Evolutionary conservation across 305 asterid species (phyloP).

Genomic region (Fraxinus ornus): DNA sequence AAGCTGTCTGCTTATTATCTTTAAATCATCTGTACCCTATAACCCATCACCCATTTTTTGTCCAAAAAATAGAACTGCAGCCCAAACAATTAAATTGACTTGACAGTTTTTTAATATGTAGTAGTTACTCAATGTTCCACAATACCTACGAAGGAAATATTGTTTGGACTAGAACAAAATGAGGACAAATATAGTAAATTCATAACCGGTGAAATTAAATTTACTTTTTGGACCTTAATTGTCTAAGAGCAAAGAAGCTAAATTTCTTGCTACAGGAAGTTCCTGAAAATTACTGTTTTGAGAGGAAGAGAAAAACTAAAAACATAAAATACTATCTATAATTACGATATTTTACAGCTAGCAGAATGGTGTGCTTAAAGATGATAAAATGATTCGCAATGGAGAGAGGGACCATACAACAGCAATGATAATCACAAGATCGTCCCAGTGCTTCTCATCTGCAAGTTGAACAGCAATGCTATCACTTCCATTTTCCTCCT

Average conservation of each 20-base stretch:
- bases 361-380: neutral
- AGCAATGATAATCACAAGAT: no score
- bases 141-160: neutral
- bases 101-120: neutral
- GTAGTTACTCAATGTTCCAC: neutral
- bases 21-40: neutral
- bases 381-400: neutral
- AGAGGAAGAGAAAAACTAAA: neutral
- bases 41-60: neutral
- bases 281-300: neutral
- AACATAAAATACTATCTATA: neutral
- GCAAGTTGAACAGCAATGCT: no score
- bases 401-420: neutral
- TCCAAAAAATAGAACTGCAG: neutral
- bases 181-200: neutral
- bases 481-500: no score
- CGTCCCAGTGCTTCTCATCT: no score
- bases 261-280: neutral
- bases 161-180: neutral
- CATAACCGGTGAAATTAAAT: neutral
- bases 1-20: neutral
- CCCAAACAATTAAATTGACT: neutral
- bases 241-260: constrained; percentile 4
- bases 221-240: neutral
- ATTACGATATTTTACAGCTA: neutral